phyloP scores from a whole-genome alignment of 2,329 filamentous ascomycete genomes.

The Colletotrichum salicis region DNA sequence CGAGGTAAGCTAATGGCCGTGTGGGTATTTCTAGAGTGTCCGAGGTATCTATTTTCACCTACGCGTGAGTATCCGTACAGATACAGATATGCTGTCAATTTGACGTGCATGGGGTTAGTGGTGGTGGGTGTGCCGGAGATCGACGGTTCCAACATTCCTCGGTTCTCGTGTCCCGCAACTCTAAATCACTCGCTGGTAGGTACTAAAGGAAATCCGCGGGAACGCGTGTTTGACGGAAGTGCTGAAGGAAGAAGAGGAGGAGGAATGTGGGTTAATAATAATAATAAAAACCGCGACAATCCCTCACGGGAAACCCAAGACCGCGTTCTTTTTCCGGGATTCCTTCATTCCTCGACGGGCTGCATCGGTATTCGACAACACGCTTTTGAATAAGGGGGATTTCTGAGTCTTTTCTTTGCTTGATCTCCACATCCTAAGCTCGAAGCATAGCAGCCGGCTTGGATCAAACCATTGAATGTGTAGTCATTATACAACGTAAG shows the following conservation, averaged over 20 bases:
- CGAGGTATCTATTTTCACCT: too few relatives aligned
- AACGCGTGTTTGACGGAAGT: too few relatives aligned
- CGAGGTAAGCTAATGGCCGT: too few relatives aligned
- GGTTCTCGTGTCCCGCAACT: constrained; percentile 31
- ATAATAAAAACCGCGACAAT: background rate
- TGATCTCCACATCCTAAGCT: too few relatives aligned
- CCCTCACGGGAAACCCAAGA: background rate
- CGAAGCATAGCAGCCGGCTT: too few relatives aligned
- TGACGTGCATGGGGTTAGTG: constrained; percentile 22
- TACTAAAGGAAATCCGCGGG: background rate
- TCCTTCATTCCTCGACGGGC: background rate
- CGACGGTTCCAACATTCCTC: constrained; percentile 22
- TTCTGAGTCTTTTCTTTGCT: background rate
- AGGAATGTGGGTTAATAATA: background rate
- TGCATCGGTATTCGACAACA: background rate
- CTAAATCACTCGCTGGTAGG: constrained; percentile 2
- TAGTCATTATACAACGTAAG: too few relatives aligned
- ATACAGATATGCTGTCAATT: background rate
- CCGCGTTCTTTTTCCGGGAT: background rate
- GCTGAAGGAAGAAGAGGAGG: background rate
- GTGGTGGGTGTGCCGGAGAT: constrained; percentile 4
- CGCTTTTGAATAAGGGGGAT: background rate
- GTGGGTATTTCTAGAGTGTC: too few relatives aligned
- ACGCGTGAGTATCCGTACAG: background rate
- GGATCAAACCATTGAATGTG: too few relatives aligned